These are phyloP conservation scores for Penicillium paneum DNA, from an alignment of 2,329 filamentous ascomycete species.

Conservation along the genomic window DNA sequence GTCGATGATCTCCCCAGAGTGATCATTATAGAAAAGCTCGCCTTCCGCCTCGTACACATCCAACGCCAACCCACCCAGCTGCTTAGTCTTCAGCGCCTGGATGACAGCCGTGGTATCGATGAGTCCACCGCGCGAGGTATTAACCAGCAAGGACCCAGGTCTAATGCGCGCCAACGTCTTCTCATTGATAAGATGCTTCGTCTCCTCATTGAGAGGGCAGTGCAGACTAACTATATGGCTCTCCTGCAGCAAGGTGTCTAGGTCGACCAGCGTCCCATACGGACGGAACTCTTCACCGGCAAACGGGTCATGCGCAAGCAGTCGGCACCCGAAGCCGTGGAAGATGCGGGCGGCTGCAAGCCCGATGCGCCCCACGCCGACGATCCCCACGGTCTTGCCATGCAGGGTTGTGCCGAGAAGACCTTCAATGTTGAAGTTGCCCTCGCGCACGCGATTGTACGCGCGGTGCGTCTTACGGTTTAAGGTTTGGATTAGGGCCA, in stretches of 20 bases:
- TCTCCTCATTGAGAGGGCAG: slow-evolving; percentile 61
- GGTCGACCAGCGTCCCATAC: slow-evolving; percentile 51
- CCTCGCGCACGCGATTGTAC: slow-evolving; percentile 66
- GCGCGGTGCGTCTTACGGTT: slow-evolving; percentile 66
- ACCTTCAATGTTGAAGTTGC: slow-evolving; percentile 65
- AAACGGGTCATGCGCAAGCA: slow-evolving; percentile 62
- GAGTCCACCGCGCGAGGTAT: slow-evolving; percentile 65
- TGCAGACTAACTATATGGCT: slow-evolving; percentile 64
- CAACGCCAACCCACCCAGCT: slow-evolving; percentile 60
- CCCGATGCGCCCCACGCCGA: slow-evolving; percentile 65
- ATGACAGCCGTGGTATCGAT: slow-evolving; percentile 61
- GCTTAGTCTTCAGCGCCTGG: slow-evolving; percentile 57
- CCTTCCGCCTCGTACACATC: slow-evolving; percentile 67
- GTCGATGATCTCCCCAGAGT: slow-evolving; percentile 62
- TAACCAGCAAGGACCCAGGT: slow-evolving; percentile 57
- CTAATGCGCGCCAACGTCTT: slow-evolving; percentile 56
- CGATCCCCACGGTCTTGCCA: slow-evolving; percentile 64
- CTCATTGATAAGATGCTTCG: slow-evolving; percentile 59
- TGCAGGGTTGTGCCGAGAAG: slow-evolving; percentile 56
- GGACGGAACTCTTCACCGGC: slow-evolving; percentile 49
- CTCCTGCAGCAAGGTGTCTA: slow-evolving; percentile 54
- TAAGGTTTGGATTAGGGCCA: slow-evolving; percentile 65
- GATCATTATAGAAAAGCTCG: slow-evolving; percentile 62
- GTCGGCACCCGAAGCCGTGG: slow-evolving; percentile 61
- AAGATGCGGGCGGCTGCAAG: slow-evolving; percentile 61